Percentiles rank a stretch among this genome's conserved stretches.
Evolutionary conservation across 768 basidiomycete genomes (phyloP).

Genomic region (Glaciozyma antarctica): DNA sequence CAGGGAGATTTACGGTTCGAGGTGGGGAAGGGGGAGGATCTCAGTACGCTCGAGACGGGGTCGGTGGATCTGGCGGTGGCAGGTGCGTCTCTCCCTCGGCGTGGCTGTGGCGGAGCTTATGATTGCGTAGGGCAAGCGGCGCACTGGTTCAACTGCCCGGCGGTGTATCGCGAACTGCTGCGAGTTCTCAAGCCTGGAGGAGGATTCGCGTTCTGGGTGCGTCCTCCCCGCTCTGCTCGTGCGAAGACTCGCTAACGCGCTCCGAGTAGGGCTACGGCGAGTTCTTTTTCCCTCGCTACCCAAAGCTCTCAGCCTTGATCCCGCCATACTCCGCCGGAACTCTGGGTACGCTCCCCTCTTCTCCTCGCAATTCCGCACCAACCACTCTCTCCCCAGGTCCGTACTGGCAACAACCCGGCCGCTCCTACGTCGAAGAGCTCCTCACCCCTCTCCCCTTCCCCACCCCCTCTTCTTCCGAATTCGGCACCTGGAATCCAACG

Average conservation of each 20-base stretch:
- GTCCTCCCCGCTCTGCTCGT: slow-evolving; percentile 18
- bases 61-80: slow-evolving; percentile 61
- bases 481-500: background rate
- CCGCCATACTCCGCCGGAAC: slow-evolving; percentile 54
- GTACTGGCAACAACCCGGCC: slow-evolving; percentile 72
- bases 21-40: slow-evolving; percentile 49
- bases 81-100: slow-evolving; percentile 43
- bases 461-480: background rate
- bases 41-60: slow-evolving; percentile 46
- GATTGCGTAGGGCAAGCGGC: slow-evolving; percentile 56
- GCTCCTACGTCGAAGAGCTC: slow-evolving; percentile 61
- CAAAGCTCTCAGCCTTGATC: slow-evolving; percentile 52
- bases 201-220: slow-evolving; percentile 64
- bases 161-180: slow-evolving; percentile 59
- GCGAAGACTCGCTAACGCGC: background rate
- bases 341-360: slow-evolving; percentile 14
- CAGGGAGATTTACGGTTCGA: slow-evolving; percentile 39
- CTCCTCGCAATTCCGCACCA: background rate
- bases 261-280: slow-evolving; percentile 51
- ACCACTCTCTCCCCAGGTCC: slow-evolving; percentile 47
- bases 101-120: background rate
- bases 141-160: slow-evolving; percentile 71
- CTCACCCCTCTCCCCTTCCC: slow-evolving; percentile 55
- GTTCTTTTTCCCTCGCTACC: slow-evolving; percentile 56
- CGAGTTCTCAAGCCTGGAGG: slow-evolving; percentile 56